These are phyloP conservation scores for Chlorella sp. DNA, from an alignment of 139 green algal species.

Conservation along the genomic window DNA sequence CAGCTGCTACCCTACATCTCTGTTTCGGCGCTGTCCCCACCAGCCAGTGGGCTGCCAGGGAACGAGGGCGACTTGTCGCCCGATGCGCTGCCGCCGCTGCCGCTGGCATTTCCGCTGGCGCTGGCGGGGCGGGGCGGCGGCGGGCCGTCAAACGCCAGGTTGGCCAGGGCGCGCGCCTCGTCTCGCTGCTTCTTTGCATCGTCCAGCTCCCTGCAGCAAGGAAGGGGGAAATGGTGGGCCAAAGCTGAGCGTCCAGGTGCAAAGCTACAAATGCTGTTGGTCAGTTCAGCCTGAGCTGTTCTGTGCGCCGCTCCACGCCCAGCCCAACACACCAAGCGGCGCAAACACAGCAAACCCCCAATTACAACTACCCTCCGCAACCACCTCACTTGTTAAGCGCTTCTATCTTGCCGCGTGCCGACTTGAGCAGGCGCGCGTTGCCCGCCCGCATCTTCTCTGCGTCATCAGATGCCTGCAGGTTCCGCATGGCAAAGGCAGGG, in stretches of 20 bases:
- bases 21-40: too few species aligned
- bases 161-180: constrained; percentile 4
- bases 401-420: neutral
- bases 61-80: too few species aligned
- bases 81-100: too few species aligned
- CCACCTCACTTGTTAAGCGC: neutral
- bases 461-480: neutral
- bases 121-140: neutral
- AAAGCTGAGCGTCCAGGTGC: neutral
- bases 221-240: neutral
- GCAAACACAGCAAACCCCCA: neutral
- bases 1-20: too few species aligned
- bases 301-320: too few species aligned
- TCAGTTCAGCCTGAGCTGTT: neutral
- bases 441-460: neutral
- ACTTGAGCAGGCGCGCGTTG: constrained; percentile 7
- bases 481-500: too few species aligned
- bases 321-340: neutral
- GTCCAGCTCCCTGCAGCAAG: neutral
- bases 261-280: neutral
- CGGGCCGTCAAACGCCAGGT: neutral
- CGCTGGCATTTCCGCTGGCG: too few species aligned
- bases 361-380: neutral
- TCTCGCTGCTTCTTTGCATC: neutral
- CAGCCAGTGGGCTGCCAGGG: too few species aligned